Evolutionary conservation across 768 basidiomycete genomes (phyloP).

Genomic region (Serendipita sp.): DNA sequence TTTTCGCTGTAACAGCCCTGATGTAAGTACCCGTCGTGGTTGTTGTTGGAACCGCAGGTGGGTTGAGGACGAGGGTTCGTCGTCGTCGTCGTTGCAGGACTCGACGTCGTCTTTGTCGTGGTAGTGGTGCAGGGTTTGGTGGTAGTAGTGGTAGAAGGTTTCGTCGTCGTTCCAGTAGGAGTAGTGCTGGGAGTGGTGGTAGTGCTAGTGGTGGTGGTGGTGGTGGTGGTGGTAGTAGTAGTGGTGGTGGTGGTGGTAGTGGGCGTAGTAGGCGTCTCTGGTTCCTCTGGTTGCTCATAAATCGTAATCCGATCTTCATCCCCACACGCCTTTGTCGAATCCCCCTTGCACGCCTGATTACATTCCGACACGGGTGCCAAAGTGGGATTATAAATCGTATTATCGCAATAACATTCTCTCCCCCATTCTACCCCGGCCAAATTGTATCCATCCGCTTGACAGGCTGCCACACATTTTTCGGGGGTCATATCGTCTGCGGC

Average conservation of each 20-base stretch:
- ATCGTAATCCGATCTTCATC: not conserved
- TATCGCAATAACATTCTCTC: not conserved
- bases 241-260: not conserved
- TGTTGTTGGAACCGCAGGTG: not conserved
- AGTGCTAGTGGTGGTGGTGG: too few relatives aligned
- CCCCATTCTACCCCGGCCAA: conserved; percentile 6
- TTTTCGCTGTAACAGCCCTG: not conserved
- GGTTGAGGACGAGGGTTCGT: not conserved
- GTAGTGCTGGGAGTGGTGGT: not conserved
- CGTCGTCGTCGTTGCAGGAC: not conserved
- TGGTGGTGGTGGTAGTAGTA: too few relatives aligned
- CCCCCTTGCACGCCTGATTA: not conserved
- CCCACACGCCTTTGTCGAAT: not conserved
- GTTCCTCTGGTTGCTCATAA: not conserved
- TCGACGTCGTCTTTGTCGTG: not conserved
- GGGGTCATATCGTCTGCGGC: not conserved
- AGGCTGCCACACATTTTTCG: not conserved
- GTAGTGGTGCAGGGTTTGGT: not conserved
- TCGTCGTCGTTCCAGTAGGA: not conserved
- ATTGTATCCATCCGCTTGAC: conserved; percentile 1
- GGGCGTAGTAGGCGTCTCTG: not conserved
- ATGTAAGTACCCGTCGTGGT: not conserved
- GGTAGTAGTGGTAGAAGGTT: not conserved
- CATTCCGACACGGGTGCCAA: not conserved
- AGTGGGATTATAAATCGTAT: not conserved